These are phyloP conservation scores for Penicillium diatomitis DNA, from an alignment of 495 filamentous ascomycete species.

Conservation along the genomic window DNA sequence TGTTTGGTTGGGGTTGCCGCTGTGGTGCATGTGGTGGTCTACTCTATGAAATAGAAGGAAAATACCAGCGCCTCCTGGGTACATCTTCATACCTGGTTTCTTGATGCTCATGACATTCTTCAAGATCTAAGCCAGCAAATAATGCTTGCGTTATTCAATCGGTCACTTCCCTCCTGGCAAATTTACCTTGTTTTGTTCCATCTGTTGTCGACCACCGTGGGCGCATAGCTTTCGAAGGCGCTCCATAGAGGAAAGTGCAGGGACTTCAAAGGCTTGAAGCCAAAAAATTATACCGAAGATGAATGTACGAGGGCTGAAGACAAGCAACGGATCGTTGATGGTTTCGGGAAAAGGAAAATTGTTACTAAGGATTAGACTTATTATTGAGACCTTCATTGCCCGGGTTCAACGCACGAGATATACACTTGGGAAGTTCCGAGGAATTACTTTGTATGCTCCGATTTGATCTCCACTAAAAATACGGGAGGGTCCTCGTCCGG, in stretches of 20 bases:
- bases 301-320: conserved; percentile 18
- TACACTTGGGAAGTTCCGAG: conserved; percentile 13
- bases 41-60: neutral
- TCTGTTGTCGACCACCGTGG: conserved; percentile 10
- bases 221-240: conserved; percentile 12
- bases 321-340: conserved; percentile 16
- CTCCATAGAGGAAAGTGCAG: conserved; percentile 14
- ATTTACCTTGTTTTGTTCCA: too few relatives aligned
- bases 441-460: conserved; percentile 11
- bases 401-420: neutral
- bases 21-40: neutral
- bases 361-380: neutral
- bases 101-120: too few relatives aligned
- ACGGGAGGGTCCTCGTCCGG: conserved; percentile 12
- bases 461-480: conserved; percentile 14
- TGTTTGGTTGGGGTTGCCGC: neutral
- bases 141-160: too few relatives aligned
- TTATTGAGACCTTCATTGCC: neutral
- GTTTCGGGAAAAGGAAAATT: conserved; percentile 18
- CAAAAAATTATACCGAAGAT: conserved; percentile 16
- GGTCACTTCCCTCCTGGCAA: too few relatives aligned
- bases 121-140: too few relatives aligned
- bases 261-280: conserved; percentile 12
- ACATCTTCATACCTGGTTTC: too few relatives aligned
- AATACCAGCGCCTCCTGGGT: too few relatives aligned